Evolutionary conservation across 1,139 yeast species (phyloP).

Genomic region (Hansenula anomala): DNA sequence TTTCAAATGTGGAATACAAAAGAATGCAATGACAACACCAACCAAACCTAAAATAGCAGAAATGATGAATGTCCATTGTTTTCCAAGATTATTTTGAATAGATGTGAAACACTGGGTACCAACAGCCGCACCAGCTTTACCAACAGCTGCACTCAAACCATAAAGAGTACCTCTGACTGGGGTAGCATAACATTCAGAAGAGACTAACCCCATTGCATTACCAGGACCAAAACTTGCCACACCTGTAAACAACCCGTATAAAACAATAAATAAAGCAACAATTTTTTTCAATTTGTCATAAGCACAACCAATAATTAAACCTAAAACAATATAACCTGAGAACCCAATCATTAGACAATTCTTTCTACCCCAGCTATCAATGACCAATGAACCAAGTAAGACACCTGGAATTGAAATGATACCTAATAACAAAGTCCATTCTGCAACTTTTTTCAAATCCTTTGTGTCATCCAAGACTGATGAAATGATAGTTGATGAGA

Average conservation of each 20-base stretch:
- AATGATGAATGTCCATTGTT: constrained; percentile 26
- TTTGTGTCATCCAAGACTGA: constrained; percentile 35
- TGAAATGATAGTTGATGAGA: constrained; percentile 46
- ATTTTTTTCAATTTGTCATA: constrained; percentile 43
- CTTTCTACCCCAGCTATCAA: constrained; percentile 53
- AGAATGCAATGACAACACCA: constrained; percentile 56
- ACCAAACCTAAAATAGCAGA: constrained; percentile 55
- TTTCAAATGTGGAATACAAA: constrained; percentile 62
- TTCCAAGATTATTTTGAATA: constrained; percentile 26
- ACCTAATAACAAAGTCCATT: constrained; percentile 54
- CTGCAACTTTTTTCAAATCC: constrained; percentile 43
- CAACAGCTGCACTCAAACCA: constrained; percentile 48
- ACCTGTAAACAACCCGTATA: constrained; percentile 55
- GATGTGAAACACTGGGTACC: constrained; percentile 34
- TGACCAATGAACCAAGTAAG: constrained; percentile 48
- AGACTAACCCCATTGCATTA: constrained; percentile 61
- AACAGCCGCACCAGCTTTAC: constrained; percentile 51
- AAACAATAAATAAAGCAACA: constrained; percentile 49
- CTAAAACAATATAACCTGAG: constrained; percentile 53
- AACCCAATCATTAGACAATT: constrained; percentile 56
- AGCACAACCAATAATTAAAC: constrained; percentile 54
- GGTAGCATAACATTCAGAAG: constrained; percentile 70
- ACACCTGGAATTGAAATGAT: constrained; percentile 55
- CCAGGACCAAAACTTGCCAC: constrained; percentile 77
- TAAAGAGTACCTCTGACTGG: constrained; percentile 66